Conservation (phyloP, 768 basidiomycete species). For the Trametes punicea region DNA sequence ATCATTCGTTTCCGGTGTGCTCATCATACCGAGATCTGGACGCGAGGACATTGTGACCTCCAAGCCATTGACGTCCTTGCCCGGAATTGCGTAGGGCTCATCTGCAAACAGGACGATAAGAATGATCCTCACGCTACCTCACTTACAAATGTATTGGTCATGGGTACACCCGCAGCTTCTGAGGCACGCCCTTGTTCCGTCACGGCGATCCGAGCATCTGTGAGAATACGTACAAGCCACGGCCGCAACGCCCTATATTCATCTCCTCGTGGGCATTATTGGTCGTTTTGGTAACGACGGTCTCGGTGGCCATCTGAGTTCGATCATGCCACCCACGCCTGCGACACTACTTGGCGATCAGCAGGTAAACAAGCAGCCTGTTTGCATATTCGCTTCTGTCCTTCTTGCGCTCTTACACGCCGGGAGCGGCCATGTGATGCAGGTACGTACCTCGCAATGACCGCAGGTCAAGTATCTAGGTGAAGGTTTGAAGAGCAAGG, state of each 20-base stretch:
- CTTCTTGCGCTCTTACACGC: not conserved
- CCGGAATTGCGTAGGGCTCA: not conserved
- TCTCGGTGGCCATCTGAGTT: not conserved
- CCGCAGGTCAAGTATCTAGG: not conserved
- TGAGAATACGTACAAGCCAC: constrained; percentile 7
- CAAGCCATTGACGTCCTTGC: not conserved
- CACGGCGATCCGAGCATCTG: constrained; percentile 9
- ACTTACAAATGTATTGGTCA: constrained; percentile 12
- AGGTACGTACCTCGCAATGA: not conserved
- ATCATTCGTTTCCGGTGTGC: not conserved
- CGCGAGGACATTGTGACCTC: too few species aligned
- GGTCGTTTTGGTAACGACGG: constrained; percentile 1
- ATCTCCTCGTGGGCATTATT: constrained; percentile 4
- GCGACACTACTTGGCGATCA: constrained; percentile 4
- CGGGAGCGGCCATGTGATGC: constrained; percentile 1
- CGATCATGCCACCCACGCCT: not conserved
- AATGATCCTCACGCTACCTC: not conserved
- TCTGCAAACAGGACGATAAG: constrained; percentile 7
- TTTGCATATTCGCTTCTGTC: not conserved
- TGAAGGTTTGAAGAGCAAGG: not conserved
- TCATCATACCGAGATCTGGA: too few species aligned
- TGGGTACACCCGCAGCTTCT: constrained; percentile 5
- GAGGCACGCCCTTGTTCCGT: constrained; percentile 7
- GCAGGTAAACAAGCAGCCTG: not conserved
- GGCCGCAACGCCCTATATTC: not conserved